Conservation (phyloP, 176 grass and related monocot species). For the Coix lacrymajobi region DNA sequence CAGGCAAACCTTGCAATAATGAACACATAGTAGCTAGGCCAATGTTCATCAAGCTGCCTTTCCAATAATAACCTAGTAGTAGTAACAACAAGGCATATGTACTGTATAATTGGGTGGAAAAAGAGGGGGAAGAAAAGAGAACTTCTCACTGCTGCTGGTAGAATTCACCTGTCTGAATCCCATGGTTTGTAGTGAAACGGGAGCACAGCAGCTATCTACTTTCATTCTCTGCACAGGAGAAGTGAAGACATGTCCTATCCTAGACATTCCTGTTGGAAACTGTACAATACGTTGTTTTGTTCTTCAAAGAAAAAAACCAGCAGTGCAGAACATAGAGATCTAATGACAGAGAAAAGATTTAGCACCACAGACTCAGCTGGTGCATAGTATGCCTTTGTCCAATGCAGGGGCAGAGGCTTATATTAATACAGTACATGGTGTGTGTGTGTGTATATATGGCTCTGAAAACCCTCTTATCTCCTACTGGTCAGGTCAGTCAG, state of each 20-base stretch:
- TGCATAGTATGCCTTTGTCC: background rate
- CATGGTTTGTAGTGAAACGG: background rate
- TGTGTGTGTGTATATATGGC: background rate
- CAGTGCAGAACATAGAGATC: background rate
- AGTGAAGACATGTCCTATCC: slow-evolving; percentile 5
- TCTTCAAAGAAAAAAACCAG: background rate
- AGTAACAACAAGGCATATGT: background rate
- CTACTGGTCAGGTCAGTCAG: background rate
- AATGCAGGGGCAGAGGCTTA: background rate
- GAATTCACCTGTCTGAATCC: background rate
- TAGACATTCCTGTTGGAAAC: slow-evolving; percentile 12
- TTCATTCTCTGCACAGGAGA: background rate
- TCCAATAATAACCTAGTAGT: background rate
- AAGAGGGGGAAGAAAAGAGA: no score
- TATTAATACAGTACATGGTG: no score
- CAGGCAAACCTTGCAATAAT: slow-evolving; percentile 14
- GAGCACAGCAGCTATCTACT: background rate
- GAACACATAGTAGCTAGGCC: background rate
- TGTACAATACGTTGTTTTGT: background rate
- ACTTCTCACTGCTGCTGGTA: background rate
- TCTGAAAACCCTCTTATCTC: background rate
- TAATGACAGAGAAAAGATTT: background rate
- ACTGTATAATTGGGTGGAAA: background rate
- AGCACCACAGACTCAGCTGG: background rate
- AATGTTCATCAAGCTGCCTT: background rate